Conservation (phyloP, 1,284 basidiomycete genomes). For the Ustilago xerochloae region DNA sequence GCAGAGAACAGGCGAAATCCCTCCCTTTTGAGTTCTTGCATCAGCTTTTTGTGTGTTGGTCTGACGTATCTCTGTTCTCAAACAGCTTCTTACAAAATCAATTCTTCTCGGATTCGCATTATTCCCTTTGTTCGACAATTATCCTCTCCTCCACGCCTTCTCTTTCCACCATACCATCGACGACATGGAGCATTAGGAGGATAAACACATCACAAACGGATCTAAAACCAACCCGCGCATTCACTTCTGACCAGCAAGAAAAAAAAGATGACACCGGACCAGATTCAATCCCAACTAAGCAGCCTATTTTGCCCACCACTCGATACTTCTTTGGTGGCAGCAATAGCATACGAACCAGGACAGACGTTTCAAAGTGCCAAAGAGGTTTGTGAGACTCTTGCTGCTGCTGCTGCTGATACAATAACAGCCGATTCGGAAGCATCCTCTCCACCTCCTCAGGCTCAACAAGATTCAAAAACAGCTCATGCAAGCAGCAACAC, state of each 20-base stretch:
- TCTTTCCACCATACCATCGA: background rate
- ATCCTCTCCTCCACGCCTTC: background rate
- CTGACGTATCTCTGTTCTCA: background rate
- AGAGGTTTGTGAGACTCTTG: slow-evolving; percentile 45
- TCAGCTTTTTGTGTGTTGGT: background rate
- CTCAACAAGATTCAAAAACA: background rate
- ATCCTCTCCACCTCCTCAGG: background rate
- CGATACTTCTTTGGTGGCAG: slow-evolving; percentile 55
- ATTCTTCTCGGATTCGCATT: background rate
- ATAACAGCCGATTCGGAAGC: background rate
- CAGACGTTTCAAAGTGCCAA: slow-evolving; percentile 53
- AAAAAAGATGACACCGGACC: slow-evolving; percentile 29
- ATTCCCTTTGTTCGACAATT: background rate
- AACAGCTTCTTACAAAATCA: background rate
- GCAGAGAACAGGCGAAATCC: no score
- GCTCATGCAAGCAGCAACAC: background rate
- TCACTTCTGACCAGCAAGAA: background rate
- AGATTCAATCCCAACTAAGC: slow-evolving; percentile 38
- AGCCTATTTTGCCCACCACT: slow-evolving; percentile 50
- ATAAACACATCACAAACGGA: background rate
- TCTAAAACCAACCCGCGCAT: background rate
- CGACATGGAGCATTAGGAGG: background rate
- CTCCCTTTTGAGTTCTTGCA: no score
- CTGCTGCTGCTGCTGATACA: slow-evolving; percentile 30
- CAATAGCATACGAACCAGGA: slow-evolving; percentile 46